Evolutionary conservation across 305 asterid genomes (phyloP).

Genomic region (Fraxinus greggii): DNA sequence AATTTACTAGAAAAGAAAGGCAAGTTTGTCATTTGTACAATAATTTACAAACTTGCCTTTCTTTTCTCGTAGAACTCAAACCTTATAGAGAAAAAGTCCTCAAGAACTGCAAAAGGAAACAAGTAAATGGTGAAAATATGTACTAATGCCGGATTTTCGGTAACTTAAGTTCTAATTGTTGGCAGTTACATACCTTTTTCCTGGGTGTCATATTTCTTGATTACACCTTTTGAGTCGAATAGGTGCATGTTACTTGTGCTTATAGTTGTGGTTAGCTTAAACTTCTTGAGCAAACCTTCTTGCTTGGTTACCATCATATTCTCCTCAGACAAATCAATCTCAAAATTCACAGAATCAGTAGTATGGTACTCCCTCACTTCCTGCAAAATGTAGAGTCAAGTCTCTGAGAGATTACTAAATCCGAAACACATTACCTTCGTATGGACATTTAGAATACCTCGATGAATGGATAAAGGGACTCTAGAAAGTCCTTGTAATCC

Average conservation of each 20-base stretch:
- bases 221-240: conserved; percentile 71
- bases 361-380: conserved; percentile 63
- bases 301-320: conserved; percentile 55
- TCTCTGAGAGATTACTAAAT: conserved; percentile 10
- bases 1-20: too few relatives aligned
- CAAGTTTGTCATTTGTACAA: too few relatives aligned
- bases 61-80: conserved; percentile 75
- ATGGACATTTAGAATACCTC: conserved; percentile 40
- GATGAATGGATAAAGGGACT: conserved; percentile 75
- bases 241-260: conserved; percentile 92
- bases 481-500: conserved; percentile 81
- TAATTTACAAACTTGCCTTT: conserved; percentile 47
- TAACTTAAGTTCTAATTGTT: neutral
- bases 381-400: conserved; percentile 32
- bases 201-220: conserved; percentile 85
- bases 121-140: neutral
- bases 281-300: conserved; percentile 70
- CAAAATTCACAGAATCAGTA: conserved; percentile 66
- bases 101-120: conserved; percentile 63
- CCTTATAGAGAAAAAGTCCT: conserved; percentile 74
- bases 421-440: neutral
- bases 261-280: conserved; percentile 65
- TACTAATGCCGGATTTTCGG: neutral
- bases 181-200: conserved; percentile 66
- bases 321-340: conserved; percentile 49